Percentiles rank a stretch among this genome's conserved stretches.
Evolutionary conservation across 768 basidiomycete genomes (phyloP).

Genomic region (Phylloporus sp.): DNA sequence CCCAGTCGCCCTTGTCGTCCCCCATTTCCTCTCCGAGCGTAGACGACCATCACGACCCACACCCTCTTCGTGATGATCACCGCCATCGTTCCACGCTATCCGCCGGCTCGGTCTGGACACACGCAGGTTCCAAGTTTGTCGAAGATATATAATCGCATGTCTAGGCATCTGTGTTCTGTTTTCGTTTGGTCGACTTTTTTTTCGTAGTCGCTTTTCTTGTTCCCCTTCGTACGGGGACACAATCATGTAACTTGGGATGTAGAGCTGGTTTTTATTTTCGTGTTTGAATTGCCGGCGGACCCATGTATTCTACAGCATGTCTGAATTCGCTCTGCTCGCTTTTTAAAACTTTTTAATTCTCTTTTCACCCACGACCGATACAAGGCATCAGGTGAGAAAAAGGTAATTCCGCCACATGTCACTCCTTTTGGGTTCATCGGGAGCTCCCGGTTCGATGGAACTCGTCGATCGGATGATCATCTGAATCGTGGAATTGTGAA

Average conservation of each 20-base stretch:
- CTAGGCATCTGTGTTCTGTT: background rate
- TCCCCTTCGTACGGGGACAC: background rate
- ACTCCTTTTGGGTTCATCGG: no score
- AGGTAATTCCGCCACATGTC: no score
- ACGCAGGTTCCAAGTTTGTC: slow-evolving; percentile 48
- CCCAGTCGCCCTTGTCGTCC: slow-evolving; percentile 30
- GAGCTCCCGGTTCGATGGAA: no score
- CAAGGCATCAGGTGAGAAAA: no score
- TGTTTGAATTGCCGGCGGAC: background rate
- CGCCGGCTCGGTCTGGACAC: slow-evolving; percentile 33
- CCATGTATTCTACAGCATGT: background rate
- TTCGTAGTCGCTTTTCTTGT: background rate
- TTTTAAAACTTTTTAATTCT: no score
- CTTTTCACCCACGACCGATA: no score
- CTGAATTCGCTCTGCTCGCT: background rate
- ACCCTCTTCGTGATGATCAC: slow-evolving; percentile 4
- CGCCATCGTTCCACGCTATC: slow-evolving; percentile 24
- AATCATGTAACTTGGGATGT: background rate
- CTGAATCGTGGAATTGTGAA: no score
- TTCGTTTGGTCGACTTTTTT: background rate
- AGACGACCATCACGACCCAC: slow-evolving; percentile 7
- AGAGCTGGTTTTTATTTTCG: background rate
- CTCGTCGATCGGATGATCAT: no score
- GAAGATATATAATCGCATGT: slow-evolving; percentile 29
- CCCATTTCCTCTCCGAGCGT: slow-evolving; percentile 19